Conservation (phyloP, 2,329 filamentous ascomycete species). For the Aspergillus sp. region DNA sequence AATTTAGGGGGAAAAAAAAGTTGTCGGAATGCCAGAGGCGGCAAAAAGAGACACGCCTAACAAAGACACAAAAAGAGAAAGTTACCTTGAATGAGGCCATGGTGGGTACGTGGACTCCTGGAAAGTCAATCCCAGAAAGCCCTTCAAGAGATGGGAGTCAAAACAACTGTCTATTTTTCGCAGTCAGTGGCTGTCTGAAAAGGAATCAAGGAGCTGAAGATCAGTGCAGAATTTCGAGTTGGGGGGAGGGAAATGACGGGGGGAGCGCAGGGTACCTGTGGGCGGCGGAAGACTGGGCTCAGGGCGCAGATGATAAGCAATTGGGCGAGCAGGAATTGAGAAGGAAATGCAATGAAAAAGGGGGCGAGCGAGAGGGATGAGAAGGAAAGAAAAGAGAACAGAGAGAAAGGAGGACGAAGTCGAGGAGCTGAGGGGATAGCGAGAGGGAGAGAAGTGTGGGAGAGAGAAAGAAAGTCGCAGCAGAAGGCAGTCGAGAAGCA, state of each 20-base stretch:
- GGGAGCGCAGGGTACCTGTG: constrained; percentile 15
- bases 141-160: constrained; percentile 11
- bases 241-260: constrained; percentile 8
- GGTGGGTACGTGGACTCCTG: constrained; percentile 28
- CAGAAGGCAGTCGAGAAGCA: constrained; percentile 10
- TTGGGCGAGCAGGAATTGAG: constrained; percentile 11
- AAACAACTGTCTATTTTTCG: constrained; percentile 9
- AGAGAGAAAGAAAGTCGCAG: constrained; percentile 10
- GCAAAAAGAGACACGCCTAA: constrained; percentile 5
- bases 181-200: constrained; percentile 1
- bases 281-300: constrained; percentile 12
- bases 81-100: constrained; percentile 46
- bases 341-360: constrained; percentile 5
- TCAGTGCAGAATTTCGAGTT: constrained; percentile 4
- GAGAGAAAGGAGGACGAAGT: constrained; percentile 11
- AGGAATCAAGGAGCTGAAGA: neutral
- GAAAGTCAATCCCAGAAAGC: constrained; percentile 30
- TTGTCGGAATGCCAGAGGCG: constrained; percentile 1
- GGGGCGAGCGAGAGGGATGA: constrained; percentile 11
- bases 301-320: constrained; percentile 13
- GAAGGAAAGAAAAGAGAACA: constrained; percentile 5
- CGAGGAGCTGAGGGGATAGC: constrained; percentile 20
- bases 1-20: neutral
- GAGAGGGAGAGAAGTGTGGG: constrained; percentile 22
- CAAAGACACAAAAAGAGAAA: constrained; percentile 9